Evolutionary conservation across 2,329 filamentous ascomycete species (phyloP).

Genomic region (Cadophora malorum): DNA sequence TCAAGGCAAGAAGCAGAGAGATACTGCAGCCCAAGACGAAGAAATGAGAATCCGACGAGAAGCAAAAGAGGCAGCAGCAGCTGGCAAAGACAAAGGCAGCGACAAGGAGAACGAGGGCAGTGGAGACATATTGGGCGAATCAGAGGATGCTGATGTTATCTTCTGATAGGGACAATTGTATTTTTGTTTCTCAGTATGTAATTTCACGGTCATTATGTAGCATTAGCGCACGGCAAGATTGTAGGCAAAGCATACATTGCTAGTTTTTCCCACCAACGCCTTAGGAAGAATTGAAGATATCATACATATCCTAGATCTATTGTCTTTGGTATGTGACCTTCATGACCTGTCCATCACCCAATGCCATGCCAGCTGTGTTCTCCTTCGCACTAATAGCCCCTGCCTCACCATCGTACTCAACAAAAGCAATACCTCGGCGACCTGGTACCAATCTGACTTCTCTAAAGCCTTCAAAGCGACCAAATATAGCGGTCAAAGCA

Average conservation of each 20-base stretch:
- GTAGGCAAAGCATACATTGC: constrained; percentile 24
- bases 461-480: constrained; percentile 89
- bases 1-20: constrained; percentile 81
- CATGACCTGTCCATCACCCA: constrained; percentile 80
- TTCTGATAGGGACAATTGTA: constrained; percentile 58
- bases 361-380: constrained; percentile 82
- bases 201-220: constrained; percentile 38
- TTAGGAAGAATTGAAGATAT: constrained; percentile 11
- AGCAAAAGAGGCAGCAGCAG: constrained; percentile 49
- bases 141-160: constrained; percentile 85
- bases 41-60: constrained; percentile 78
- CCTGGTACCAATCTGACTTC: constrained; percentile 91
- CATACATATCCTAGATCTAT: constrained; percentile 50
- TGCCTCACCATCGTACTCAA: constrained; percentile 91
- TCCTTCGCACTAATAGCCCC: constrained; percentile 95
- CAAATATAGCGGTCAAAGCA: constrained; percentile 79
- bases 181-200: constrained; percentile 26
- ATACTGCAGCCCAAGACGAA: constrained; percentile 73
- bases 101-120: constrained; percentile 54
- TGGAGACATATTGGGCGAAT: constrained; percentile 73
- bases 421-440: constrained; percentile 88
- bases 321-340: constrained; percentile 97
- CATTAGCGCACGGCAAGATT: constrained; percentile 38
- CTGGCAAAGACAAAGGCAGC: constrained; percentile 59
- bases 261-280: constrained; percentile 22